Percentiles rank a stretch among this genome's conserved stretches.
Conservation (phyloP, 2,329 filamentous ascomycete genomes). For the Colletotrichum lindemuthianum region DNA sequence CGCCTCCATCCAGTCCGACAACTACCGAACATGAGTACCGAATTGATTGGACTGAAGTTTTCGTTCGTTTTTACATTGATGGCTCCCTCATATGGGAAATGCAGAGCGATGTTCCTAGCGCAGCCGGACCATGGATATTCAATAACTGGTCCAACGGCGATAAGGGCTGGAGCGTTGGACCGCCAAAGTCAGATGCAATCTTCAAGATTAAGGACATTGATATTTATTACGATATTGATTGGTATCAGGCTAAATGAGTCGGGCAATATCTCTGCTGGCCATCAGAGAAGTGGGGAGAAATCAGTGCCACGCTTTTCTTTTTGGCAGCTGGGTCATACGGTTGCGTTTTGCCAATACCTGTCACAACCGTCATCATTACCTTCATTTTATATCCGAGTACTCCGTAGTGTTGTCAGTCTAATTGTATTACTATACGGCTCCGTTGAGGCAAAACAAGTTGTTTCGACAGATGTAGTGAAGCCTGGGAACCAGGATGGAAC, state of each 20-base stretch:
- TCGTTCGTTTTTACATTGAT: conserved; percentile 41
- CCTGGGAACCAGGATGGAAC: no score
- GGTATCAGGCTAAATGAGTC: background rate
- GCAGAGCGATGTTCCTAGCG: conserved; percentile 39
- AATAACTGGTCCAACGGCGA: conserved; percentile 46
- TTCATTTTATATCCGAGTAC: no score
- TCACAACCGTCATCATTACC: no score
- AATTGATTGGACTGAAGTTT: conserved; percentile 42
- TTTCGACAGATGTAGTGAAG: no score
- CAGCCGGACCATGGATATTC: conserved; percentile 41
- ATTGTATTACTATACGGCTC: no score
- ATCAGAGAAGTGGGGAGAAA: no score
- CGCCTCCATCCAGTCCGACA: conserved; percentile 38
- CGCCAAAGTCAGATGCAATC: conserved; percentile 39
- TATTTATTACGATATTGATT: conserved; percentile 43
- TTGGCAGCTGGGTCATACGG: no score
- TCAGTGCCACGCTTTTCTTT: no score
- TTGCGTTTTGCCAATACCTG: no score
- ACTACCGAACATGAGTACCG: conserved; percentile 44
- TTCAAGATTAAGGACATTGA: conserved; percentile 19
- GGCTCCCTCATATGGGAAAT: conserved; percentile 41
- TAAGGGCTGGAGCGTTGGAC: conserved; percentile 42
- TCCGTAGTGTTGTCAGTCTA: no score
- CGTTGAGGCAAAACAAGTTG: no score
- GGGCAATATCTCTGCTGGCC: no score